phyloP scores from a whole-genome alignment of 495 filamentous ascomycete genomes.

The Venustampulla echinocandica region DNA sequence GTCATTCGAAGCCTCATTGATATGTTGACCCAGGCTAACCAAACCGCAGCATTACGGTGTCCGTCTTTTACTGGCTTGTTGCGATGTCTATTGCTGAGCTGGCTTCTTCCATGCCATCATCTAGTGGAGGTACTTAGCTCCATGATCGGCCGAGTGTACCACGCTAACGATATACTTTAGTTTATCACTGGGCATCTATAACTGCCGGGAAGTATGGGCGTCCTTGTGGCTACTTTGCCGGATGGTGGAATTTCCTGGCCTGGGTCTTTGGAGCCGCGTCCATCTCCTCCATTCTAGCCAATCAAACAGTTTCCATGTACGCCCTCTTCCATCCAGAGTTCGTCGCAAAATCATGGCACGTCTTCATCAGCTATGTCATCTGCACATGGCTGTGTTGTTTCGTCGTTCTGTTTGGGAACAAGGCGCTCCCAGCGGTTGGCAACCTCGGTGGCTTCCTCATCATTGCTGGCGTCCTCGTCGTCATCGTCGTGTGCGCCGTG shows the following conservation, averaged over 20 bases:
- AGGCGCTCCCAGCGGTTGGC: conserved; percentile 55
- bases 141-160: too few relatives aligned
- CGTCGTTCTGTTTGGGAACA: conserved; percentile 63
- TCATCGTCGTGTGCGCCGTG: conserved; percentile 63
- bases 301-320: conserved; percentile 64
- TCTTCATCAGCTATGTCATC: conserved; percentile 61
- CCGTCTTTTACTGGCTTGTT: conserved; percentile 16
- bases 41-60: conserved; percentile 4
- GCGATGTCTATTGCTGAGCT: conserved; percentile 48
- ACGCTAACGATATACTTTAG: too few relatives aligned
- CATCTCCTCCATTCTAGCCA: conserved; percentile 57
- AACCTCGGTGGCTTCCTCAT: conserved; percentile 62
- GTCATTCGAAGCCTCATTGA: background rate
- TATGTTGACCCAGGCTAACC: background rate
- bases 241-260: conserved; percentile 74
- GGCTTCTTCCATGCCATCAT: conserved; percentile 69
- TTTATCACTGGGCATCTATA: conserved; percentile 80
- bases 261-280: conserved; percentile 64
- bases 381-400: conserved; percentile 57
- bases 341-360: conserved; percentile 57
- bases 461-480: conserved; percentile 58
- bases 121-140: too few relatives aligned
- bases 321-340: conserved; percentile 58
- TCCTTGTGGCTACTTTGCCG: conserved; percentile 65
- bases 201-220: conserved; percentile 65